phyloP scores from a whole-genome alignment of 495 filamentous ascomycete genomes.

The Opeltia flavorubescens region DNA sequence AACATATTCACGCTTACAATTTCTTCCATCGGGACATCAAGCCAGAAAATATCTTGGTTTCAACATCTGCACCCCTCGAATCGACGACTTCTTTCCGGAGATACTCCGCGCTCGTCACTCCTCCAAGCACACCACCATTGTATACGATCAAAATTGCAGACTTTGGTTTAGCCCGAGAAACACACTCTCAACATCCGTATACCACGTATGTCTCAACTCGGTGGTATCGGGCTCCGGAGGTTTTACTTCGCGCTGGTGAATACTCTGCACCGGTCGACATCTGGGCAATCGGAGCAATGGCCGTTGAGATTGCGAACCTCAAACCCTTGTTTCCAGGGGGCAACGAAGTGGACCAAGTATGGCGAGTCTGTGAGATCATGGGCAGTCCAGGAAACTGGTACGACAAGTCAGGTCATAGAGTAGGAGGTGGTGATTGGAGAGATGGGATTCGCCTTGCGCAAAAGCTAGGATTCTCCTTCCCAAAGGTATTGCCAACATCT shows the following conservation, averaged over 20 bases:
- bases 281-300: slow-evolving; percentile 98
- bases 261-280: slow-evolving; percentile 98
- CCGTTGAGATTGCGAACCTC: slow-evolving; percentile 91
- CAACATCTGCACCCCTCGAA: slow-evolving; percentile 75
- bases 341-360: slow-evolving; percentile 98
- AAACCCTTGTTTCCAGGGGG: slow-evolving; percentile 96
- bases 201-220: slow-evolving; percentile 97
- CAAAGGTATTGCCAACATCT: slow-evolving; percentile 41
- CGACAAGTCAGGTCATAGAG: slow-evolving; percentile 69
- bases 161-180: slow-evolving; percentile 96
- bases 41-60: slow-evolving; percentile 96
- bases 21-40: slow-evolving; percentile 99
- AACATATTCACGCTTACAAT: slow-evolving; percentile 91
- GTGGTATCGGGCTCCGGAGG: slow-evolving; percentile 97
- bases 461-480: slow-evolving; percentile 96
- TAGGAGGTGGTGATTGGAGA: slow-evolving; percentile 96
- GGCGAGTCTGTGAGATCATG: slow-evolving; percentile 99
- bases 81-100: slow-evolving; percentile 65
- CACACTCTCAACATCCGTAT: slow-evolving; percentile 87
- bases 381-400: slow-evolving; percentile 98
- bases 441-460: slow-evolving; percentile 86
- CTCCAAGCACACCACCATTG: slow-evolving; percentile 79
- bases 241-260: slow-evolving; percentile 84
- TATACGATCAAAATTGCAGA: slow-evolving; percentile 99
- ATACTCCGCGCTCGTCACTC: slow-evolving; percentile 87